Evolutionary conservation across 2,329 filamentous ascomycete species (phyloP).

Genomic region (Chlorencoelia australis): DNA sequence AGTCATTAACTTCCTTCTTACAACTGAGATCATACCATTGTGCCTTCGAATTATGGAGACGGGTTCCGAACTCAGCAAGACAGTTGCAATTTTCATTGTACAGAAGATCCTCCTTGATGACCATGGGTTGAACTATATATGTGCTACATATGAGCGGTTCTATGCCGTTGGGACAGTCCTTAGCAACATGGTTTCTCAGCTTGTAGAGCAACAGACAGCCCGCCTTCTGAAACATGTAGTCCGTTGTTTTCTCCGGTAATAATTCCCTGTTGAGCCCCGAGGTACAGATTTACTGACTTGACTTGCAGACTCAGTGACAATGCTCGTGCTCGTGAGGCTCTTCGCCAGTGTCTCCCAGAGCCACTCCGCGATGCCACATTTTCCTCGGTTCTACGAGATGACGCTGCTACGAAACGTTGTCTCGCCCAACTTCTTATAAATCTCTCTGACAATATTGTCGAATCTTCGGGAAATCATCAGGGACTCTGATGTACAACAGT

Average conservation of each 20-base stretch:
- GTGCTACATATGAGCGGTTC: conserved; percentile 96
- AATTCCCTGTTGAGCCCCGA: conserved; percentile 9
- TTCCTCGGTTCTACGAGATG: conserved; percentile 88
- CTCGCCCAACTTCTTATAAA: conserved; percentile 96
- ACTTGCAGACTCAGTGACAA: conserved; percentile 76
- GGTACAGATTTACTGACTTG: conserved; percentile 6
- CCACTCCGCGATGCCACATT: conserved; percentile 98
- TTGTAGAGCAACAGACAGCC: conserved; percentile 96
- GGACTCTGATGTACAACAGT: conserved; percentile 19
- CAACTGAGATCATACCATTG: conserved; percentile 95
- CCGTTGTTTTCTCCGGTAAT: conserved; percentile 86
- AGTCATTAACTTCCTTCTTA: conserved; percentile 97
- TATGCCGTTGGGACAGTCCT: conserved; percentile 96
- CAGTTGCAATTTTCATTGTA: conserved; percentile 97
- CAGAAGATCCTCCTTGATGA: conserved; percentile 98
- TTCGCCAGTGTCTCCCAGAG: conserved; percentile 92
- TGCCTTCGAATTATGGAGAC: conserved; percentile 99
- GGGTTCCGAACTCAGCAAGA: conserved; percentile 95
- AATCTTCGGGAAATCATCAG: conserved; percentile 24
- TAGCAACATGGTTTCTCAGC: conserved; percentile 96
- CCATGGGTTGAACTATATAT: conserved; percentile 94
- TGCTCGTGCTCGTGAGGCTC: conserved; percentile 84
- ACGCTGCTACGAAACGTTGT: conserved; percentile 94
- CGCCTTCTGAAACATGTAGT: conserved; percentile 95
- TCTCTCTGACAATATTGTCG: conserved; percentile 75